phyloP scores from a whole-genome alignment of 140 eudicot genomes.

The Stevia rebaudiana region DNA sequence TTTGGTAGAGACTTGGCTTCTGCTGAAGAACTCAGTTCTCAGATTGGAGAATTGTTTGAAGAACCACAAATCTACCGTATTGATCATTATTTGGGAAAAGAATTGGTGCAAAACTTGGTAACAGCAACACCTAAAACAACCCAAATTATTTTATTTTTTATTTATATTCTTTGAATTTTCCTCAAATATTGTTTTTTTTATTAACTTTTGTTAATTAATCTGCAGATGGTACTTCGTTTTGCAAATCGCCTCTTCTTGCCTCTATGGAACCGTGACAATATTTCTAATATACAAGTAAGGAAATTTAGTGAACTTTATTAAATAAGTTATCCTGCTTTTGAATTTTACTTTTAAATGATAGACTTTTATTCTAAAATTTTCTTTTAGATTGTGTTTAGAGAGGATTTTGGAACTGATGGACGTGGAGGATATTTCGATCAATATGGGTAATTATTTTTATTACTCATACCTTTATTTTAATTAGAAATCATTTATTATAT shows the following conservation, averaged over 20 bases:
- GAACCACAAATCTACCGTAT: constrained; percentile 98
- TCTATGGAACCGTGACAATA: constrained; percentile 96
- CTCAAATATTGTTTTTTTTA: not conserved
- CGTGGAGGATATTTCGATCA: constrained; percentile 99
- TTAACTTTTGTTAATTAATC: constrained; percentile 4
- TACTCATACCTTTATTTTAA: not conserved
- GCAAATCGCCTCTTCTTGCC: constrained; percentile 95
- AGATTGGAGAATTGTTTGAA: constrained; percentile 83
- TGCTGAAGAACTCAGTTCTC: constrained; percentile 87
- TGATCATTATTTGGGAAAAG: constrained; percentile 97
- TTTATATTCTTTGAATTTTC: too few species aligned
- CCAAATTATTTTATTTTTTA: not conserved
- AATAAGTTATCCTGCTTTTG: not conserved
- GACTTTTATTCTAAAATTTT: not conserved
- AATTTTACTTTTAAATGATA: not conserved
- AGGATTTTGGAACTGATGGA: constrained; percentile 98
- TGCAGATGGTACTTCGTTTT: constrained; percentile 95
- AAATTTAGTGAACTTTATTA: constrained; percentile 3
- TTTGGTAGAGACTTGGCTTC: constrained; percentile 94
- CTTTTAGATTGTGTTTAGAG: constrained; percentile 94
- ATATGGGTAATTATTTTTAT: constrained; percentile 60
- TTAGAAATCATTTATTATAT: not conserved
- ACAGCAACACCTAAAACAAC: not conserved
- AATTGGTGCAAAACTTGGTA: constrained; percentile 98
- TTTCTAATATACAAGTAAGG: constrained; percentile 75